These are phyloP conservation scores for Starmera amethionina DNA, from an alignment of 805 yeast genomes.

Conservation along the genomic window DNA sequence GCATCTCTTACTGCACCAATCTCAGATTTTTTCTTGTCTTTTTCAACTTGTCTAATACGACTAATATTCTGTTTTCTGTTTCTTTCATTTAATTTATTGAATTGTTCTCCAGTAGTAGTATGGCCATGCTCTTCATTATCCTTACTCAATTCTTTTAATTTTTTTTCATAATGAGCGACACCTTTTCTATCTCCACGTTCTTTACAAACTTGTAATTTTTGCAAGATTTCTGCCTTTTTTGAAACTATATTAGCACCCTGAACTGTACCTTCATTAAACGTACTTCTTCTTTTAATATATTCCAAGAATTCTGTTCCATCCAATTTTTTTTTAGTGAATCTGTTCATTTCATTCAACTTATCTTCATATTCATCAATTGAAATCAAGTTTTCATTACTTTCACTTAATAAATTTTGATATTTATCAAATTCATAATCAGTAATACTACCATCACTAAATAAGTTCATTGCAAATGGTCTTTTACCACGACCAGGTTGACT, in stretches of 20 bases:
- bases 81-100: slow-evolving; percentile 29
- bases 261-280: slow-evolving; percentile 38
- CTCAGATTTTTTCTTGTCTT: slow-evolving; percentile 47
- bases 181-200: slow-evolving; percentile 41
- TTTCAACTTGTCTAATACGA: slow-evolving; percentile 71
- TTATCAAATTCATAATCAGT: slow-evolving; percentile 62
- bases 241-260: slow-evolving; percentile 70
- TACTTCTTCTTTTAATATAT: slow-evolving; percentile 65
- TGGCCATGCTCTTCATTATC: slow-evolving; percentile 22
- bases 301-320: slow-evolving; percentile 68
- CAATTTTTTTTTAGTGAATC: slow-evolving; percentile 55
- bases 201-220: slow-evolving; percentile 65
- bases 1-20: slow-evolving; percentile 32
- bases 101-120: slow-evolving; percentile 19
- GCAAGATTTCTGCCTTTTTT: slow-evolving; percentile 60
- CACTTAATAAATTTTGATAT: slow-evolving; percentile 52
- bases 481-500: slow-evolving; percentile 73
- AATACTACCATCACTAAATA: slow-evolving; percentile 70
- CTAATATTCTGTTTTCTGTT: slow-evolving; percentile 76
- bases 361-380: slow-evolving; percentile 52
- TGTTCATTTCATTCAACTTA: slow-evolving; percentile 52
- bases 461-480: slow-evolving; percentile 66
- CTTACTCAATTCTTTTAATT: slow-evolving; percentile 27
- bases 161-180: slow-evolving; percentile 35
- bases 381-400: slow-evolving; percentile 51